Evolutionary conservation across 2,329 filamentous ascomycete genomes (phyloP).

Genomic region (Emericellopsis atlantica): DNA sequence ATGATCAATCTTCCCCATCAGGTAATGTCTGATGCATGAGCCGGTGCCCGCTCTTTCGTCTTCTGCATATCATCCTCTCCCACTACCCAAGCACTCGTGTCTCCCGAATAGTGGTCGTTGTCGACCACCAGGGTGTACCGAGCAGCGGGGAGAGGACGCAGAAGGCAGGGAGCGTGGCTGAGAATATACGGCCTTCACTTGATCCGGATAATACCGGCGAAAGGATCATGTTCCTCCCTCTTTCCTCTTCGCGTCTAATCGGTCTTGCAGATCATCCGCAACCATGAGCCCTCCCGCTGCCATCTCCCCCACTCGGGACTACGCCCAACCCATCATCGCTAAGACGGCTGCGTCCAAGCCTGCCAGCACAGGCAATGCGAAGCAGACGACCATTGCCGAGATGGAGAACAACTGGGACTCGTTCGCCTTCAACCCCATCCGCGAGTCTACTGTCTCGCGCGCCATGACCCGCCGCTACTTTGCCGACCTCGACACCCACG

Average conservation of each 20-base stretch:
- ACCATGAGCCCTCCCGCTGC: constrained; percentile 73
- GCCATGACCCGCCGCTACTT: constrained; percentile 95
- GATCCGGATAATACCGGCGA: constrained; percentile 99
- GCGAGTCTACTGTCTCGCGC: constrained; percentile 82
- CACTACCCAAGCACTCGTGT: constrained; percentile 8
- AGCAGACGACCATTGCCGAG: constrained; percentile 36
- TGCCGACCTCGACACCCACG: constrained; percentile 73
- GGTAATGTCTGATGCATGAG: constrained; percentile 45
- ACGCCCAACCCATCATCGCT: constrained; percentile 30
- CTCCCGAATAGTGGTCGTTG: constrained; percentile 11
- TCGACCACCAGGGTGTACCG: constrained; percentile 7
- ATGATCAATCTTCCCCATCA: constrained; percentile 17
- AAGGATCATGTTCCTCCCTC: constrained; percentile 81
- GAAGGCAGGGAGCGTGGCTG: constrained; percentile 28
- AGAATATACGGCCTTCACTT: constrained; percentile 93
- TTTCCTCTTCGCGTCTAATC: constrained; percentile 5
- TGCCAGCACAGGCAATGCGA: constrained; percentile 12
- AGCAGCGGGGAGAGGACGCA: background rate
- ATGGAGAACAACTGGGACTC: constrained; percentile 68
- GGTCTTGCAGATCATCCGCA: constrained; percentile 6
- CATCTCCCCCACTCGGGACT: constrained; percentile 42
- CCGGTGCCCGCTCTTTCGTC: constrained; percentile 36
- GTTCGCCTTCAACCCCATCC: constrained; percentile 77
- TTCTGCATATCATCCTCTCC: background rate
- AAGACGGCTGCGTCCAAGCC: constrained; percentile 24